phyloP scores from a whole-genome alignment of 2,329 filamentous ascomycete species.

The Zopfia rhizophila region DNA sequence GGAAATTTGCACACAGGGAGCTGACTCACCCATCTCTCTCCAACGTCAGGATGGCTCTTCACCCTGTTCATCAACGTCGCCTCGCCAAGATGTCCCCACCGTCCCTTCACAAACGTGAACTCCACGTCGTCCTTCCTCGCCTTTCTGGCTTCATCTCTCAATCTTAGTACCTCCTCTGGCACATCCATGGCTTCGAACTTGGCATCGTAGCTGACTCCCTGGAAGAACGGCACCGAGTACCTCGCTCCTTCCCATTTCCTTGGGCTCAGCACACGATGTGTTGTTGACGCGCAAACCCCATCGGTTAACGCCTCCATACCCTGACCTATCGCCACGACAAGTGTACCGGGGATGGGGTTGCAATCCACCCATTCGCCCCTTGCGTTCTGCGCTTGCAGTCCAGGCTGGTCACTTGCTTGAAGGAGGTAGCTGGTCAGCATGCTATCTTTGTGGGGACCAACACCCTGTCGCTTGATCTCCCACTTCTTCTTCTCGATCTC shows the following conservation, averaged over 20 bases:
- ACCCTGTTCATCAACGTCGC: slow-evolving; percentile 85
- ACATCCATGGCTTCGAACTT: slow-evolving; percentile 81
- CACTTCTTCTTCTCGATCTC: slow-evolving; percentile 53
- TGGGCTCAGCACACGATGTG: slow-evolving; percentile 84
- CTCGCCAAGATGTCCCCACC: slow-evolving; percentile 76
- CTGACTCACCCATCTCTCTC: slow-evolving; percentile 73
- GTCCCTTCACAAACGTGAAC: slow-evolving; percentile 81
- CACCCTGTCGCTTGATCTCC: slow-evolving; percentile 68
- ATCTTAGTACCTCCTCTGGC: slow-evolving; percentile 70
- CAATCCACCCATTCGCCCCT: slow-evolving; percentile 84
- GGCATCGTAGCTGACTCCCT: slow-evolving; percentile 82
- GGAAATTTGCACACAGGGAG: background rate
- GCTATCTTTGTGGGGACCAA: slow-evolving; percentile 85
- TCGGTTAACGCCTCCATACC: slow-evolving; percentile 86
- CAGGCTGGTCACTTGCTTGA: slow-evolving; percentile 79
- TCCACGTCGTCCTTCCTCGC: slow-evolving; percentile 76
- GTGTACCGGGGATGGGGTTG: slow-evolving; percentile 77
- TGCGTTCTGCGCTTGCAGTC: slow-evolving; percentile 85
- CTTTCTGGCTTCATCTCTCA: slow-evolving; percentile 70
- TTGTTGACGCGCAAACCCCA: slow-evolving; percentile 83
- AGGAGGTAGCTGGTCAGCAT: slow-evolving; percentile 86
- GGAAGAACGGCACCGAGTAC: slow-evolving; percentile 88
- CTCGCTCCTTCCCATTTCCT: slow-evolving; percentile 74
- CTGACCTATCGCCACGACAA: slow-evolving; percentile 89
- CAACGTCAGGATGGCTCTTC: slow-evolving; percentile 89